Conservation (phyloP, 805 yeast species). For the Debaryomyces hansenii region DNA sequence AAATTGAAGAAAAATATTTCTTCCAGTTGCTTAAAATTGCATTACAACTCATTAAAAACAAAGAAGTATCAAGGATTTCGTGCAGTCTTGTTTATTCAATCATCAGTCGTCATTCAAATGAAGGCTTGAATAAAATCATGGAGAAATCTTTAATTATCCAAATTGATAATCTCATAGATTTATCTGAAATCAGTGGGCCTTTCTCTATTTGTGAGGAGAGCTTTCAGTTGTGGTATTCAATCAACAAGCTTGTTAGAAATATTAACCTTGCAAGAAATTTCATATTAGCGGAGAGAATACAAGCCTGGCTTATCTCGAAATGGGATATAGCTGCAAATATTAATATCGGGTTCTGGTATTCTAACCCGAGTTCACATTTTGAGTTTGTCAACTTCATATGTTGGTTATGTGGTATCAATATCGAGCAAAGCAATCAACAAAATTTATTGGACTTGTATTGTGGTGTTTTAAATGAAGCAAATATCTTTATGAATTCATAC, state of each 20-base stretch:
- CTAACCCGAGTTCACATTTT: background rate
- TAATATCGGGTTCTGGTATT: slow-evolving; percentile 5
- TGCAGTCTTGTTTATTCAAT: slow-evolving; percentile 28
- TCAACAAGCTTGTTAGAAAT: slow-evolving; percentile 35
- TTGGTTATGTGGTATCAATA: slow-evolving; percentile 42
- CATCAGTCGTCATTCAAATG: slow-evolving; percentile 7
- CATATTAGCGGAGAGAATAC: slow-evolving; percentile 26
- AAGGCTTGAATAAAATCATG: slow-evolving; percentile 11
- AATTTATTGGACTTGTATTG: background rate
- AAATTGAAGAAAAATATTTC: background rate
- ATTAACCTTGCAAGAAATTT: slow-evolving; percentile 29
- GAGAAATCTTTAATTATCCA: slow-evolving; percentile 48
- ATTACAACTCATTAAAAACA: slow-evolving; percentile 36
- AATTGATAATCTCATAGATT: slow-evolving; percentile 50
- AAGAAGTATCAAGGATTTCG: slow-evolving; percentile 22
- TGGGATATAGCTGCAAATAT: slow-evolving; percentile 30
- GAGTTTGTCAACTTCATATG: slow-evolving; percentile 35
- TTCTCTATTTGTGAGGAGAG: slow-evolving; percentile 44
- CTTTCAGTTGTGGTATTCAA: slow-evolving; percentile 53
- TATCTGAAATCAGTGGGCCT: slow-evolving; percentile 66
- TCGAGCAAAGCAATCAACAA: background rate
- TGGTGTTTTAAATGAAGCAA: background rate
- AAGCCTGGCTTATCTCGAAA: slow-evolving; percentile 53
- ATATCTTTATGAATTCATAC: background rate
- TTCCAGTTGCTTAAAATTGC: slow-evolving; percentile 31